Conservation (phyloP, 2,329 filamentous ascomycete genomes). For the Alternaria incomplexa region DNA sequence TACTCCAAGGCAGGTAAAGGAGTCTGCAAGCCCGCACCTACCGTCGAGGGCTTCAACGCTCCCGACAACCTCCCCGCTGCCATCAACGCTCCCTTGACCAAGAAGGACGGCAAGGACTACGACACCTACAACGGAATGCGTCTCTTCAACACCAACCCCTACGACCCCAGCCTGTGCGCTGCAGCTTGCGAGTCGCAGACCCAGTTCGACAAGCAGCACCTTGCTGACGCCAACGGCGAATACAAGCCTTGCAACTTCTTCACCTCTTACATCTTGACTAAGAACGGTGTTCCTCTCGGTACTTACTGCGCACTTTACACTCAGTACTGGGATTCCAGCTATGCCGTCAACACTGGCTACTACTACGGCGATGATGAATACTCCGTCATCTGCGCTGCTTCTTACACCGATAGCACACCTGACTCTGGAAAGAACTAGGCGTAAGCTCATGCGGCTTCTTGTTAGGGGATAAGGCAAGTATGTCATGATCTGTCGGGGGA, state of each 20-base stretch:
- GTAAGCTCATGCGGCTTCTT: background rate
- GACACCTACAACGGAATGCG: conserved; percentile 39
- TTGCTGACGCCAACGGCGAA: conserved; percentile 29
- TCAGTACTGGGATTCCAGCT: conserved; percentile 15
- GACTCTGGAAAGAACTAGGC: conserved; percentile 8
- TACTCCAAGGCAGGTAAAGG: conserved; percentile 29
- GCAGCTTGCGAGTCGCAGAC: conserved; percentile 46
- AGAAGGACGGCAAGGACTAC: conserved; percentile 13
- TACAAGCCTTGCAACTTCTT: conserved; percentile 49
- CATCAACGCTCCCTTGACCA: conserved; percentile 32
- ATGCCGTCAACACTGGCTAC: conserved; percentile 35
- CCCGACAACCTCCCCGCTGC: conserved; percentile 26
- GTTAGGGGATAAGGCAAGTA: background rate
- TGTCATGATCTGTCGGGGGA: background rate
- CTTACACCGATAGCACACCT: conserved; percentile 1
- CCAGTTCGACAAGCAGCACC: conserved; percentile 38
- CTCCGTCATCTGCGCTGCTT: conserved; percentile 9
- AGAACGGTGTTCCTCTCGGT: conserved; percentile 45
- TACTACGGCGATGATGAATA: conserved; percentile 12
- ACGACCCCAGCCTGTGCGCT: conserved; percentile 39
- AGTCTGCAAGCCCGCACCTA: conserved; percentile 5
- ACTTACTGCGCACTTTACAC: conserved; percentile 45
- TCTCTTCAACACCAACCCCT: conserved; percentile 37
- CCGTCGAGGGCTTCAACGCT: conserved; percentile 22
- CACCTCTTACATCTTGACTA: conserved; percentile 46